Conservation (phyloP, 176 grass and related monocot genomes). For the Lolium multiflorum region DNA sequence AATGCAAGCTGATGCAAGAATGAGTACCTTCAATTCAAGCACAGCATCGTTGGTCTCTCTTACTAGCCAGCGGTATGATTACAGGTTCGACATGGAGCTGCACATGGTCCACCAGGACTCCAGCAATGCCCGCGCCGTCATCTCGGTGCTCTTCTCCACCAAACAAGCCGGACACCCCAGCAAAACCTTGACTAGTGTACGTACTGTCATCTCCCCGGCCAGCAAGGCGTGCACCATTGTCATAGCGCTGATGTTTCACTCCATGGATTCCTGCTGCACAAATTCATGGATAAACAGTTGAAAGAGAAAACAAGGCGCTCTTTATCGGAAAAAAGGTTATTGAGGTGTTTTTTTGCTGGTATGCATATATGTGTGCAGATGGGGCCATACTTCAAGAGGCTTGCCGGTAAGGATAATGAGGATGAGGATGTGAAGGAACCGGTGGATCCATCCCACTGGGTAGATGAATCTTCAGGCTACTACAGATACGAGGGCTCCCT, state of each 20-base stretch:
- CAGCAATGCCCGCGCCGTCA: constrained; percentile 54
- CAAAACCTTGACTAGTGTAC: constrained; percentile 47
- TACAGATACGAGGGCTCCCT: constrained; percentile 91
- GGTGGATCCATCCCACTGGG: constrained; percentile 53
- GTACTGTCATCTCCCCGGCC: background rate
- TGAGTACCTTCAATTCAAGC: background rate
- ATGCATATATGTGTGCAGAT: constrained; percentile 40
- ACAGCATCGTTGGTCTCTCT: background rate
- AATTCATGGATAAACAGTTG: too few species aligned
- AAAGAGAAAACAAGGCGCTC: too few species aligned
- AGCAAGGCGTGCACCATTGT: background rate
- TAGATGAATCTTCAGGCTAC: constrained; percentile 59
- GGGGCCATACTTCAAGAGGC: constrained; percentile 55
- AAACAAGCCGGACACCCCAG: constrained; percentile 26
- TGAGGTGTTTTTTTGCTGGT: background rate
- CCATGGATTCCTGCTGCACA: background rate
- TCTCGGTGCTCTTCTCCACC: constrained; percentile 60
- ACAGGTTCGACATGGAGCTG: constrained; percentile 63
- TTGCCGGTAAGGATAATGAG: constrained; percentile 39
- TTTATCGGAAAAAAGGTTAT: background rate
- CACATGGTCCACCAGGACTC: constrained; percentile 70
- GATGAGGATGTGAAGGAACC: constrained; percentile 43
- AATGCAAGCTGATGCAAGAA: background rate
- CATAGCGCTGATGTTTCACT: background rate
- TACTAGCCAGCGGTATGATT: background rate